Percentiles rank a stretch among this genome's conserved stretches.
Evolutionary conservation across 129 eudicot species (phyloP).

Genomic region (Flaveria bidentis): DNA sequence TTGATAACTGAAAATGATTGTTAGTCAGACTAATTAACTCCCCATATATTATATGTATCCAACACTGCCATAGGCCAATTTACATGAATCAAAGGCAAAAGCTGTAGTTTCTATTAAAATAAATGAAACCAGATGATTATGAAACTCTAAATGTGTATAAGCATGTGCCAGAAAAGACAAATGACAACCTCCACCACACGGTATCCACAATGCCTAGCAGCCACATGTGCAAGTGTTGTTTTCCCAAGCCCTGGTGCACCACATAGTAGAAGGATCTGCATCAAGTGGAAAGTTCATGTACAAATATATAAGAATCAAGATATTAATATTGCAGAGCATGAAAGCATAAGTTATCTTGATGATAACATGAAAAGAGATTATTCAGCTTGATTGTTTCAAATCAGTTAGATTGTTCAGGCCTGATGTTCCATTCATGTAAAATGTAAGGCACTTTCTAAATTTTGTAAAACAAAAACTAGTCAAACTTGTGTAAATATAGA

Average conservation of each 20-base stretch:
- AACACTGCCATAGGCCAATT: neutral
- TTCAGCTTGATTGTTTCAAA: slow-evolving; percentile 13
- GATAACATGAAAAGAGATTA: neutral
- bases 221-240: slow-evolving; percentile 99
- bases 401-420: slow-evolving; percentile 4
- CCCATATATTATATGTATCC: neutral
- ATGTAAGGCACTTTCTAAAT: slow-evolving; percentile 16
- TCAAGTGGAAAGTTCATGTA: neutral
- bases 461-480: neutral
- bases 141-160: neutral
- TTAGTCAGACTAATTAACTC: neutral
- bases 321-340: neutral
- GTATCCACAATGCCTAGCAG: slow-evolving; percentile 96
- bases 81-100: neutral
- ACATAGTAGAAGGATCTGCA: slow-evolving; percentile 94
- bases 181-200: slow-evolving; percentile 84
- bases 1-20: neutral
- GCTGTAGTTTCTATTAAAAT: neutral
- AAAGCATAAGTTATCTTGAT: slow-evolving; percentile 9
- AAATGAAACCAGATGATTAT: slow-evolving; percentile 1
- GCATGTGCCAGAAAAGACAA: slow-evolving; percentile 17
- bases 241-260: slow-evolving; percentile 99
- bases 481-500: neutral
- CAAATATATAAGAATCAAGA: neutral
- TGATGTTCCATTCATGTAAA: slow-evolving; percentile 9